Base-by-base conservation (phyloP, 2,329 filamentous ascomycete species). In the Aspergillus luchuensis region DNA sequence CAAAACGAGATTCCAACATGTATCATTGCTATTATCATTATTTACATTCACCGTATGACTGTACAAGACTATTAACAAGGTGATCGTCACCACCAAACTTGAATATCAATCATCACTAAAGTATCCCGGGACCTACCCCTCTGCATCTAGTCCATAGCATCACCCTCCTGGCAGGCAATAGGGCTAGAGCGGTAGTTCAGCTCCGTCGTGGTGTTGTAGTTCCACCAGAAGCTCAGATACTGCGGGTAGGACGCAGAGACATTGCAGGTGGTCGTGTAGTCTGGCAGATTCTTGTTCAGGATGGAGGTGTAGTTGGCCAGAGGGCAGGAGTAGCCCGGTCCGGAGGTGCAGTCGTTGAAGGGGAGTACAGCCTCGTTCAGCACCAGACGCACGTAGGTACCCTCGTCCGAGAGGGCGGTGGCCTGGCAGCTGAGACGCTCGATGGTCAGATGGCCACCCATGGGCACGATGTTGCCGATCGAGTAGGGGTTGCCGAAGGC, bases 361-460 rank as follows among this genome's bases (percentile, higher is more conserved):
- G 63, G 64, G 5, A 69, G 60, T 0, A 70, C 67, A 3, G 65
- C 68, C 51, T 70, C 66, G 23, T 70, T 70, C 15, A 69, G 57
- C 1, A 68, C 60, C 3, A 68, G 30, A 5, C 67, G 66, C 3
- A 69, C 66, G 15, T 66, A 70, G 10, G 33, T 56, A 2, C 66
- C 67, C 7, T 50, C 58, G 8, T 56, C 38, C 2, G 65, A 61
- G 8, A 62, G 19, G 0, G 57, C 60, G 1, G 65, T 69, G 5
- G 58, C 59, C 41, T 66, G 66, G 57, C 66, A 69, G 53, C 61
- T 66, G 13, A 69, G 53, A 33, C 66, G 63, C 39, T 69, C 66
- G 8, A 69, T 63, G 3, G 61, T 67, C 17, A 69, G 56, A 17
- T 67, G 66, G 6, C 66, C 66, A 10, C 62, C 61, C 56, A 54